Conservation (phyloP, 2,329 filamentous ascomycete species). For the Tympanopsis confertula region DNA sequence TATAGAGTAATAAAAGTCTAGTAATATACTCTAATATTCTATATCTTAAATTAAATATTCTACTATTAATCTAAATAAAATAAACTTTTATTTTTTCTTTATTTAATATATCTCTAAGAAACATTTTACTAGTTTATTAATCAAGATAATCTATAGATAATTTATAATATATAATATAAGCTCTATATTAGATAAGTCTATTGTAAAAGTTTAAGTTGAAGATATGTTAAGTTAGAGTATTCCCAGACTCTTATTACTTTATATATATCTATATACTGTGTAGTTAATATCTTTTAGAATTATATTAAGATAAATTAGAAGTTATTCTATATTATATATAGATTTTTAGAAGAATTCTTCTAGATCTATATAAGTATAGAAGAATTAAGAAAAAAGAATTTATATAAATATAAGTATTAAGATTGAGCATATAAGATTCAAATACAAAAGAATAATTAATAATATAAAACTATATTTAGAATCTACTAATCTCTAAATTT, state of each 20-base stretch:
- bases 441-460: neutral
- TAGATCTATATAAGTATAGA: too few relatives aligned
- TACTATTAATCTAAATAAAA: too few relatives aligned
- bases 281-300: too few relatives aligned
- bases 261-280: too few relatives aligned
- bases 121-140: constrained; percentile 1
- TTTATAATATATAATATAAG: constrained; percentile 2
- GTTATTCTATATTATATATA: too few relatives aligned
- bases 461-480: neutral
- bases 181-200: constrained; percentile 2
- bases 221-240: neutral
- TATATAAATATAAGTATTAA: too few relatives aligned
- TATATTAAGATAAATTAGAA: too few relatives aligned
- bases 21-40: neutral
- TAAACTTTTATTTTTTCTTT: constrained; percentile 1
- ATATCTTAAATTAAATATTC: too few relatives aligned
- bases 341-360: too few relatives aligned
- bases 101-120: neutral
- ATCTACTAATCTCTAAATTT: too few relatives aligned
- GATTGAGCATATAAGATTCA: neutral
- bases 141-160: constrained; percentile 1
- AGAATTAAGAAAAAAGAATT: too few relatives aligned
- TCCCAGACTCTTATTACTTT: neutral
- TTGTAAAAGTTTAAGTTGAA: neutral
- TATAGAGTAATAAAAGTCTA: neutral